Base-by-base conservation (phyloP, 352 stramenopile genomes). In the Phytophthora fragariaefolia region DNA sequence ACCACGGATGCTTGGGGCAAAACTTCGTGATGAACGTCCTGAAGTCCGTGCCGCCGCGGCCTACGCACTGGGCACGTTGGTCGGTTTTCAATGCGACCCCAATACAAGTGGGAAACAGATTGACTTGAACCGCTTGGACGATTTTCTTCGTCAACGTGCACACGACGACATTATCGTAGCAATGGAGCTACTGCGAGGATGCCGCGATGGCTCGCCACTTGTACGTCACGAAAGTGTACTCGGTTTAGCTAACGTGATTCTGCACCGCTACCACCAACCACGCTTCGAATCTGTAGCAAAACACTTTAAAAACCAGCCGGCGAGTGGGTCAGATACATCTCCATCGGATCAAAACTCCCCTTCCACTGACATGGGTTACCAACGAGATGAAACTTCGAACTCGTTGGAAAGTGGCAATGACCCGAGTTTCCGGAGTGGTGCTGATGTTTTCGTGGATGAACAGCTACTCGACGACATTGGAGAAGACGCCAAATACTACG, bases 31-130 rank as follows among this genome's bases (percentile, higher is more conserved):
- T 63, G 79, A 94, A 32, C 80, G 85, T 2, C 82, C 95, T 7
- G 89, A 98, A 79, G 95, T 99, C 9, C 83, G 97, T 43, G 91
- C 95, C 12, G 88, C 96, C 24, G 95, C 95, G 6, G 92, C 95
- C 7, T 98, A 98, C 74, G 96, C 97, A 15, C 73, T 99, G 28
- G 93, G 92, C 12, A 95, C 83, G 54, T 71, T 99, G 6, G 86
- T 99, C 40, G 93, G 94, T 1, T 79, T 92, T 13, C 82, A 91
- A 56, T 87, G 87, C 38, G 85, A 92, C 40, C 75, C 76, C 1
- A 83, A 75, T 12, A 52, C 76, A 27, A 82, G 85, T 30, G 71
- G 75, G 1, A 86, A 82, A 18, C 70, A 81, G 0, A 69, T 84
- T 46, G 80, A 87, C 55, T 34, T 72, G 30, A 74, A 74, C 28